Base-by-base conservation (phyloP, 345 rosid genomes). In the Euphorbia tirucalli region DNA sequence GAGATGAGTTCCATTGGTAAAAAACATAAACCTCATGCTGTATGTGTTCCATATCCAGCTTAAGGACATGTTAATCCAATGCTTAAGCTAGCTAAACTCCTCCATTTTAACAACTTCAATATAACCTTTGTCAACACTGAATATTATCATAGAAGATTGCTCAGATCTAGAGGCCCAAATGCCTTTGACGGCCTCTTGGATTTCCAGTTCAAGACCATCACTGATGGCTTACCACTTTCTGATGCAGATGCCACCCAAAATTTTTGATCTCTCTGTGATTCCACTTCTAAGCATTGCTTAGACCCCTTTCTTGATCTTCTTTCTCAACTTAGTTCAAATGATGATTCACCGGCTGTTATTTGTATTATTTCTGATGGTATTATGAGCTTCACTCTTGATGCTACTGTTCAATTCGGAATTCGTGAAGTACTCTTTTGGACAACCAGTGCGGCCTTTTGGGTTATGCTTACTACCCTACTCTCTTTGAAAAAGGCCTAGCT, bases 41-140 rank as follows among this genome's bases (percentile, higher is more conserved):
- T 87, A n/a, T 87, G 87, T 63, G 31, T 87, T 27, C 90, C 90
- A 0, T 85, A 22, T 68, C 88, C 88, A 24, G 87, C 85, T 18
- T 88, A 87, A 70, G 82, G 87, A 59, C 90, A 87, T 79, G 75
- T 87, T 41, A 83, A 54, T 46, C 82, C 90, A 22, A 83, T 85
- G 88, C 74, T 85, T 0, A 80, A 79, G 66, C 50, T 85, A 7
- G 87, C 90, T 25, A 83, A 87, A 59, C 66, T 87, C 32, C 88
- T 87, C 15, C 83, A 87, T 52, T 78, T 56, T 65, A 44, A 67
- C 15, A 83, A 86, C 60, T 85, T 83, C 62, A 83, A 83, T 60
- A 66, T 87, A 71, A 84, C 90, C 70, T 87, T 87, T 13, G 88
- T 87, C 41, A 83, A 87, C 77, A 69, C 85, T 2, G 84, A 84